Base-by-base conservation (phyloP, 495 filamentous ascomycete species). In the Penicillium herquei region DNA sequence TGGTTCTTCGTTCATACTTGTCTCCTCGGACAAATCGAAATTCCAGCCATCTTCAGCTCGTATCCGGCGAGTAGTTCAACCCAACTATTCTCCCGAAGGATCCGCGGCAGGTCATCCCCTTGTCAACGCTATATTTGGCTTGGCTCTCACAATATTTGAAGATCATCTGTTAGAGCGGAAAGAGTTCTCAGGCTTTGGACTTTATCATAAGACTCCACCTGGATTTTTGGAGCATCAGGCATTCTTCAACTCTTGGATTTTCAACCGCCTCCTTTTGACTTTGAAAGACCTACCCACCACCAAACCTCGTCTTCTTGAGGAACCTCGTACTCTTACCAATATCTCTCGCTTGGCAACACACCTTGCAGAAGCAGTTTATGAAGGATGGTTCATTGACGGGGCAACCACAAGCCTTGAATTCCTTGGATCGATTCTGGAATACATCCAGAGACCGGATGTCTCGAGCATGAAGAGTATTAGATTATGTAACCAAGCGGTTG, bases 371-470 rank as follows among this genome's bases (percentile, higher is more conserved):
- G 89, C 90, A 31, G 84, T 96, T 13, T 96, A 91, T 60, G 94
- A 98, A 71, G 94, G 94, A 32, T 96, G 91, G 90, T 96, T 97
- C 63, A 80, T 96, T 41, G 84, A 91, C 55, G 94, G 93, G 6
- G 90, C 87, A 9, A 60, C 55, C 49, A 75, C 84, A 3, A 82
- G 89, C 49, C 72, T 96, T n/a, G 91, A 98, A 60, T 95, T 96
- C 58, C 80, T 87, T n/a, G 94, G 91, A 2, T 81, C 81, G 7
- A 67, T 96, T 17, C 69, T 98, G 13, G 93, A 98, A 64, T 90
- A 95, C 67, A 77, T 97, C 12, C 91, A 96, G 64, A 84, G 87
- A 33, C 89, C 95, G 1, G 91, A 96, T 17, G 74, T 98, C 30
- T 81, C 88, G 3, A 77, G 76, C 33, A 73, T 89, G 49, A 98